Percentiles rank a stretch among this genome's conserved stretches.
Evolutionary conservation across 768 basidiomycete genomes (phyloP).

Genomic region (Hypholoma fasciculare): DNA sequence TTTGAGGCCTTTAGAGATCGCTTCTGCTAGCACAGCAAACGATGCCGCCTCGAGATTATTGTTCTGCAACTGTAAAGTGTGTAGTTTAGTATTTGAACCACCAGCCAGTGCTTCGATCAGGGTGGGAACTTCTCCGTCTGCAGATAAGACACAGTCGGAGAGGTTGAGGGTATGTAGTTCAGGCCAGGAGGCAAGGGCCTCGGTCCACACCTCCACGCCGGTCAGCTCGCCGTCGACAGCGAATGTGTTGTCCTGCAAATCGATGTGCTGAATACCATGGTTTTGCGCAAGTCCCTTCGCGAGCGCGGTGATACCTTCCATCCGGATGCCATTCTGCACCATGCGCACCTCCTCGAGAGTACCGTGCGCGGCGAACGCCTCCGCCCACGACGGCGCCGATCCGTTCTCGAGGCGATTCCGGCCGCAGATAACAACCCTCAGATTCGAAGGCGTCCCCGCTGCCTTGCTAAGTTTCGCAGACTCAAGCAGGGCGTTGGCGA

Average conservation of each 20-base stretch:
- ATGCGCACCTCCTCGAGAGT: slow-evolving; percentile 84
- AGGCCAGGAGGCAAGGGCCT: slow-evolving; percentile 69
- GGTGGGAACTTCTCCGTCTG: slow-evolving; percentile 75
- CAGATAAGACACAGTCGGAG: slow-evolving; percentile 87
- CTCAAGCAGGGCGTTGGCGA: slow-evolving; percentile 80
- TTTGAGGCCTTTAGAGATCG: slow-evolving; percentile 59
- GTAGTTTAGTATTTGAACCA: slow-evolving; percentile 75
- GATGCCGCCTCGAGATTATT: slow-evolving; percentile 81
- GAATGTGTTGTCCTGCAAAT: slow-evolving; percentile 92
- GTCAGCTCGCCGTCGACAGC: slow-evolving; percentile 54
- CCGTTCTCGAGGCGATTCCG: slow-evolving; percentile 96
- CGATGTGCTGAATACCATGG: slow-evolving; percentile 67
- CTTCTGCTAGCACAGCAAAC: slow-evolving; percentile 65
- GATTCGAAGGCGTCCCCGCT: slow-evolving; percentile 67
- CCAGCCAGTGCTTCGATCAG: slow-evolving; percentile 59
- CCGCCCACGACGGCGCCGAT: slow-evolving; percentile 79
- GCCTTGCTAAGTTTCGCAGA: slow-evolving; percentile 70
- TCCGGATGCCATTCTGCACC: slow-evolving; percentile 98
- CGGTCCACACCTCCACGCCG: slow-evolving; percentile 60
- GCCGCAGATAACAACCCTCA: slow-evolving; percentile 86
- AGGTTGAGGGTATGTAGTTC: slow-evolving; percentile 78
- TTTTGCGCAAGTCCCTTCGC: slow-evolving; percentile 74
- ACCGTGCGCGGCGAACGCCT: slow-evolving; percentile 84
- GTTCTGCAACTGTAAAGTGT: slow-evolving; percentile 83
- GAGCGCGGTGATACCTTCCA: slow-evolving; percentile 83